Conservation (phyloP, 139 green algal genomes). For the Tetraselmis chui region DNA sequence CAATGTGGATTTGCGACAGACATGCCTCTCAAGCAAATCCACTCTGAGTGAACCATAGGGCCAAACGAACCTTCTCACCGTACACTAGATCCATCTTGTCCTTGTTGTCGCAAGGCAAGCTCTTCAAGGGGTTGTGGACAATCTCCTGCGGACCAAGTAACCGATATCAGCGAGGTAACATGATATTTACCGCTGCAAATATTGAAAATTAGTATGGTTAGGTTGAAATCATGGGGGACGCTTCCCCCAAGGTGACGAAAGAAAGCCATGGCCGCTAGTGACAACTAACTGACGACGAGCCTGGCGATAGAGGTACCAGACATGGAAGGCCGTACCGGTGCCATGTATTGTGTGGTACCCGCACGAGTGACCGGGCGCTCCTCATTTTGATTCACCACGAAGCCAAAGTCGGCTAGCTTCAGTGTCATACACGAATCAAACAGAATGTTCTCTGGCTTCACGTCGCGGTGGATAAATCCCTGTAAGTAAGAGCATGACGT, state of each 20-base stretch:
- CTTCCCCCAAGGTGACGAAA: too few relatives aligned
- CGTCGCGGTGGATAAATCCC: slow-evolving; percentile 1
- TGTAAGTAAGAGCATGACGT: too few relatives aligned
- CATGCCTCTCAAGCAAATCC: too few relatives aligned
- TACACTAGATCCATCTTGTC: background rate
- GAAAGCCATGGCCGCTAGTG: too few relatives aligned
- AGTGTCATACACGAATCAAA: background rate
- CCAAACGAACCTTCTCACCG: background rate
- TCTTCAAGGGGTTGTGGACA: background rate
- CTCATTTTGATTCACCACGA: background rate
- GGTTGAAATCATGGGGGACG: too few relatives aligned
- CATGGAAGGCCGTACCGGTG: background rate
- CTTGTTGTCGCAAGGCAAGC: background rate
- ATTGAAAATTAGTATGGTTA: too few relatives aligned
- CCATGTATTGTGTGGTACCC: background rate
- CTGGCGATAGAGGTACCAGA: too few relatives aligned
- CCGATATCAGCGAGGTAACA: too few relatives aligned
- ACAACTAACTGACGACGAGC: too few relatives aligned
- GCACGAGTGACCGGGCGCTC: background rate
- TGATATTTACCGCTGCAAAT: background rate
- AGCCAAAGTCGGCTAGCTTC: background rate
- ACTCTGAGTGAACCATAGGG: too few relatives aligned
- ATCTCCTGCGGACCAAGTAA: background rate
- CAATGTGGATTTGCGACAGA: too few relatives aligned
- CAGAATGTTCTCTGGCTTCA: slow-evolving; percentile 10